Base-by-base conservation (phyloP, 352 stramenopile genomes). In the Phytophthora boehmeriae region DNA sequence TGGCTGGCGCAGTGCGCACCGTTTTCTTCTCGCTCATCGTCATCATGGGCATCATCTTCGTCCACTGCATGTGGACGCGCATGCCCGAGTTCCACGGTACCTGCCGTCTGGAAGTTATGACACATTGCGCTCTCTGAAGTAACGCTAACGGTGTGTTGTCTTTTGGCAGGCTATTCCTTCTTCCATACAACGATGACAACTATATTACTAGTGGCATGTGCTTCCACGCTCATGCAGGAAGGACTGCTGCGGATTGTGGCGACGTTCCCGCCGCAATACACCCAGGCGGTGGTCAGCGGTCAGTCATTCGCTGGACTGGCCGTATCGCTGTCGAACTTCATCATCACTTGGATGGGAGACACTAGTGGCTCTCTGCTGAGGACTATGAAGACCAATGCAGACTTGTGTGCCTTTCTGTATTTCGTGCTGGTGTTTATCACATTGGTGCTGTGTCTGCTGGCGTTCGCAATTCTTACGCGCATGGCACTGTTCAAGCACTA, bases 141-240 rank as follows among this genome's bases (percentile, higher is more conserved):
- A 17, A 23, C 22, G 16, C 36, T 47, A 30, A 45, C 2, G 10
- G 22, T 46, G 13, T 5, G 8, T 67, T 28, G 16, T 41, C 11
- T 49, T 11, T 48, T 39, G 57, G 27, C 50, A 71, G 66, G 55
- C 11, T 71, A 71, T 27, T 54, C 69, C 3, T 95, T 95, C 64
- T 95, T 95, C 66, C 66, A 88, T 38, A 71, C 75, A 48, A 94
- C 85, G 16, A 89, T 94, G 66, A 54, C 63, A 36, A 92, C 78
- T 50, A 93, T 94, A 34, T 53, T 95, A 5, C 42, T 93, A 11
- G 82, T 91, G 22, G 75, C 80, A 0, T 76, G 70, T 42, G 85
- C 80, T 13, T 88, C 83, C 8, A 90, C 84, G n/a, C 63, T 92
- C 17, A 80, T 93, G 76, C 83, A 94, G 61, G 85, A 94, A 59